Evolutionary conservation across 495 filamentous ascomycete species (phyloP), one percentile per base, ranked within the genome.

Genomic region (Aspergillus olivimuriae): DNA sequence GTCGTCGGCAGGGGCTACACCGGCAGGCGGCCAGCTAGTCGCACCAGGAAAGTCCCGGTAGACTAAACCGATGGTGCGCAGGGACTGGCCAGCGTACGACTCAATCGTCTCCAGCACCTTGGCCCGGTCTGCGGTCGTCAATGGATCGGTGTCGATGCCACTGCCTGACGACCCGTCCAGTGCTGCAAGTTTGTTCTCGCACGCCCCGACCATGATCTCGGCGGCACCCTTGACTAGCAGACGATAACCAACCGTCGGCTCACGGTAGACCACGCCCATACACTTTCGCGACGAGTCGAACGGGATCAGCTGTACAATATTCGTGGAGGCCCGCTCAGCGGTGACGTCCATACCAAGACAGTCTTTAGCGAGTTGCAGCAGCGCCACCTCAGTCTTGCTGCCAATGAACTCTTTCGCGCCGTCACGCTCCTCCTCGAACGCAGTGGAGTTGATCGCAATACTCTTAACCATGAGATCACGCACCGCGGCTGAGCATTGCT

Each of bases 331-430:
- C 18, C 80, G 76, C 50, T 82, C 80, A 18, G 73, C 63, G 24
- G 55, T 67, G 16, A 85, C 60, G n/a, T 79, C 78, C 74, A 84
- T 77, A 35, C 77, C 81, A 11, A 84, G 66, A 47, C 80, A 66
- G 37, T 81, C 73, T 14, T 72, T 70, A 12, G 78, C 81, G 48
- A 84, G 69, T 30, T 70, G 67, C 7, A 85, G 72, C 26, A 85
- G 65, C 5, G 81, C 81, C n/a, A 81, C 82, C 53, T 85, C 81
- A 0, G 81, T 85, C 61, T 84, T 85, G 43, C 80, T 83, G n/a
- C 81, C 81, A 32, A 84, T 72, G 39, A 83, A 85, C 3, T 73
- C 60, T 15, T 56, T 61, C 4, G 56, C 54, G 1, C 86, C 86
- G 26, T 77, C 69, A 28, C 71, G 72, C 9, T 75, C 72, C 32